These are phyloP conservation scores for Acer yangbiense DNA, from an alignment of 345 rosid species.

Conservation along the genomic window DNA sequence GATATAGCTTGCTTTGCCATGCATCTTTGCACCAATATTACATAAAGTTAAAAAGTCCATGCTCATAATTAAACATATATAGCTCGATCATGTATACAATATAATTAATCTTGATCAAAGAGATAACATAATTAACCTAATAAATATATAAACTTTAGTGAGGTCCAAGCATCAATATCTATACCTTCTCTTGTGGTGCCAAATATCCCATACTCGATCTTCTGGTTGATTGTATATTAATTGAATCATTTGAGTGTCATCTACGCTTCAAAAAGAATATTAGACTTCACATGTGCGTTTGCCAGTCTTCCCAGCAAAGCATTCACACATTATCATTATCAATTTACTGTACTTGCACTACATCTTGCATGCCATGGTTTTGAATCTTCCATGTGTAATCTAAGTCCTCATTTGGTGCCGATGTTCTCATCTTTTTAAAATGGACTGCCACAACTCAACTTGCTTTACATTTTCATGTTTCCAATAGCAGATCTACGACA, in stretches of 20 bases:
- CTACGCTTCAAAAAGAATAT: slow-evolving; percentile 29
- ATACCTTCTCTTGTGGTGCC: slow-evolving; percentile 7
- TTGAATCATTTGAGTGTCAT: slow-evolving; percentile 40
- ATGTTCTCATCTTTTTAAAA: not conserved
- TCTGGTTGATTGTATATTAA: slow-evolving; percentile 9
- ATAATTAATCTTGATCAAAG: not conserved
- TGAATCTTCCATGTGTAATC: not conserved
- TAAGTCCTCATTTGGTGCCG: not conserved
- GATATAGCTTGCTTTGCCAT: not conserved
- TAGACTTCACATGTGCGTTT: slow-evolving; percentile 17
- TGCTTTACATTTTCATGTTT: not conserved
- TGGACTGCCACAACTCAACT: not conserved
- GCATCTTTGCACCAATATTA: not conserved
- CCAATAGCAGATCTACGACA: not conserved
- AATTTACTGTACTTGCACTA: slow-evolving; percentile 11
- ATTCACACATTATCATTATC: slow-evolving; percentile 25
- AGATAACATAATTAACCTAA: not conserved
- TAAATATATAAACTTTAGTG: not conserved
- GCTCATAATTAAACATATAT: not conserved
- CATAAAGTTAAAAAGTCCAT: not conserved
- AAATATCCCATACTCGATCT: slow-evolving; percentile 6
- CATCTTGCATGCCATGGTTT: not conserved
- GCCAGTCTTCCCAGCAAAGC: slow-evolving; percentile 57
- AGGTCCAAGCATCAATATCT: not conserved
- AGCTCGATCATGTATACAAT: not conserved